A percentile compares a stretch with the other conserved stretches of the same genome.
Evolutionary conservation across 2,329 filamentous ascomycete species (phyloP).

Genomic region (Zarea fungicola): DNA sequence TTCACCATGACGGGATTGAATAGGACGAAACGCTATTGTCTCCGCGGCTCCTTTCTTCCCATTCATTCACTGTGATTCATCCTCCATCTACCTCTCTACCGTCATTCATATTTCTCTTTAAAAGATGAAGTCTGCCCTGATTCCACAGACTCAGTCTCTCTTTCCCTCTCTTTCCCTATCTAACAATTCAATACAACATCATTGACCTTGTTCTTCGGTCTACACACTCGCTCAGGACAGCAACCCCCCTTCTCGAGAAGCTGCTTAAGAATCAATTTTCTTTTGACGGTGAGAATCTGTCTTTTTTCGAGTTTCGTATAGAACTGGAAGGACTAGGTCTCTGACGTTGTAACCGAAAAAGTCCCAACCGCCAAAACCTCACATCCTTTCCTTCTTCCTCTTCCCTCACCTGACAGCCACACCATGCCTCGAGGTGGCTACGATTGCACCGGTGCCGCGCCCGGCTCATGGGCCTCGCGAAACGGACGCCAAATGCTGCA

Average conservation of each 20-base stretch:
- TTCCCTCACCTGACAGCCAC: neutral
- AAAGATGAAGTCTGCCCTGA: too few relatives aligned
- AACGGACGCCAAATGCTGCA: conserved; percentile 3
- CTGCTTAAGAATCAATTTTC: too few relatives aligned
- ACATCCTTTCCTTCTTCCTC: neutral
- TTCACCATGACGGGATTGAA: too few relatives aligned
- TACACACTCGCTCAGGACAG: too few relatives aligned
- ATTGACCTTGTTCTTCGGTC: neutral
- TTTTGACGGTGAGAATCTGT: too few relatives aligned
- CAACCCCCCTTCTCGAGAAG: too few relatives aligned
- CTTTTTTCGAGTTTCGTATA: too few relatives aligned
- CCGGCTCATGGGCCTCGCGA: conserved; percentile 7
- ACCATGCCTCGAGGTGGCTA: conserved; percentile 8
- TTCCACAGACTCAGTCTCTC: neutral
- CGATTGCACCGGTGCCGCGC: conserved; percentile 10
- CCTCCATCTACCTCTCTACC: too few relatives aligned
- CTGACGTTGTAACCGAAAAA: neutral
- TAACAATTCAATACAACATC: neutral
- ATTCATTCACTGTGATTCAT: neutral
- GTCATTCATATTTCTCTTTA: too few relatives aligned
- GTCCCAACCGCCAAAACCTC: neutral
- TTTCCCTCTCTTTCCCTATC: neutral
- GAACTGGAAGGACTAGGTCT: too few relatives aligned
- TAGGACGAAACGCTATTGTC: too few relatives aligned
- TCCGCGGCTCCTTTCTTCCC: too few relatives aligned